A percentile compares a stretch with the other conserved stretches of the same genome.
Conservation (phyloP, 2,329 filamentous ascomycete genomes). For the Rhynchosporium secalis region DNA sequence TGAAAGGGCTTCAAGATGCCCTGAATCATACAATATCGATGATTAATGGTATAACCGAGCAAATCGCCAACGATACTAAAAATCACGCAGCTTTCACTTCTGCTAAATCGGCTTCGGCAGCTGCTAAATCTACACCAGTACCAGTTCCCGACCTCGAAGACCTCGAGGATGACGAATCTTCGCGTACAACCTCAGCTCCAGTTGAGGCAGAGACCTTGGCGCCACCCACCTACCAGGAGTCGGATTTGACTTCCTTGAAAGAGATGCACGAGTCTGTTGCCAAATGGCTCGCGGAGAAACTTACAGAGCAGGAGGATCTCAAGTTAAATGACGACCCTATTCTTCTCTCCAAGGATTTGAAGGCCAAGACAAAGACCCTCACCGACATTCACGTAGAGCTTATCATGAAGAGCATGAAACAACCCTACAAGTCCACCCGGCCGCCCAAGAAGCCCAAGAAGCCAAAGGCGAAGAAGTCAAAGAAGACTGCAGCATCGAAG, state of each 20-base stretch:
- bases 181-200: slow-evolving; percentile 39
- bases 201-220: slow-evolving; percentile 53
- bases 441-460: slow-evolving; percentile 40
- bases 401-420: slow-evolving; percentile 66
- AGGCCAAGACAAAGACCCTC: slow-evolving; percentile 67
- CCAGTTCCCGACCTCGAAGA: slow-evolving; percentile 60
- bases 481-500: slow-evolving; percentile 29
- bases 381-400: slow-evolving; percentile 70
- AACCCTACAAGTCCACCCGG: slow-evolving; percentile 43
- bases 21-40: slow-evolving; percentile 72
- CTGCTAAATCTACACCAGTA: slow-evolving; percentile 44
- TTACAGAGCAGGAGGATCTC: slow-evolving; percentile 70
- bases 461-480: slow-evolving; percentile 40
- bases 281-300: slow-evolving; percentile 74
- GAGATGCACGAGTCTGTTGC: slow-evolving; percentile 61
- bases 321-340: slow-evolving; percentile 71
- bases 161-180: slow-evolving; percentile 71
- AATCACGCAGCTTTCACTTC: slow-evolving; percentile 54
- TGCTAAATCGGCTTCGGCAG: slow-evolving; percentile 44
- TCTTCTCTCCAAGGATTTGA: slow-evolving; percentile 70
- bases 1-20: slow-evolving; percentile 67
- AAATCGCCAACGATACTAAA: slow-evolving; percentile 70
- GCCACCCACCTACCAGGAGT: slow-evolving; percentile 68
- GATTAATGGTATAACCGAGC: slow-evolving; percentile 65
- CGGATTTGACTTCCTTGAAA: slow-evolving; percentile 69